These are phyloP conservation scores for Syzygium aqueum DNA, from an alignment of 345 rosid genomes.

Conservation along the genomic window DNA sequence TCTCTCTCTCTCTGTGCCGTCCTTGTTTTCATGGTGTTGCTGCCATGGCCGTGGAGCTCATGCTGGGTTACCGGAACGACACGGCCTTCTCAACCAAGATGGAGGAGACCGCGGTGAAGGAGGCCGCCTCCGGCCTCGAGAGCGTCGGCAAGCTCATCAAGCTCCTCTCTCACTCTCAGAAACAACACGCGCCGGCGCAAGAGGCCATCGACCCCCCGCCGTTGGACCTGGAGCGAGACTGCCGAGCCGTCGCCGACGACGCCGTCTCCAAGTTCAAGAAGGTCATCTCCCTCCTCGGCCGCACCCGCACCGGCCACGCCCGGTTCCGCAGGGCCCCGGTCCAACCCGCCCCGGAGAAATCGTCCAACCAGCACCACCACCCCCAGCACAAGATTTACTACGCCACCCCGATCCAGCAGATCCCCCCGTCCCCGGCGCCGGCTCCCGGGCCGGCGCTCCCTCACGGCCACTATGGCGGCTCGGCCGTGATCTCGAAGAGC, in stretches of 20 bases:
- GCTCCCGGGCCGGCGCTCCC: constrained; percentile 4
- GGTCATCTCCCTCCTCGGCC: constrained; percentile 80
- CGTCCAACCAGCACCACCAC: background rate
- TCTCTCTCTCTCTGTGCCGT: background rate
- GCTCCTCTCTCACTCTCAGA: constrained; percentile 45
- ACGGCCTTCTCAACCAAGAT: constrained; percentile 21
- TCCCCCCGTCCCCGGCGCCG: constrained; percentile 25
- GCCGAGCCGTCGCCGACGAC: constrained; percentile 45
- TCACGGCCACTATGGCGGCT: background rate
- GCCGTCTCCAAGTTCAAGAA: constrained; percentile 80
- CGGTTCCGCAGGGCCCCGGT: constrained; percentile 60
- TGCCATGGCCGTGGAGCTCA: constrained; percentile 49
- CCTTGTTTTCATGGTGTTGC: constrained; percentile 6
- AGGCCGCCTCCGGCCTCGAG: constrained; percentile 80
- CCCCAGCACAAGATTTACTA: constrained; percentile 25
- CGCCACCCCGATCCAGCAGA: constrained; percentile 74
- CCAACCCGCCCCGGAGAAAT: background rate
- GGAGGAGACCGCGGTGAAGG: constrained; percentile 60
- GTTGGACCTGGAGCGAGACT: constrained; percentile 44
- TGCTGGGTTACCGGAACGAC: constrained; percentile 30
- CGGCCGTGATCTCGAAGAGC: background rate
- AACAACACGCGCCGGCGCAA: background rate
- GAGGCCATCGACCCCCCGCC: constrained; percentile 8
- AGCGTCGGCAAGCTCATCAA: constrained; percentile 69
- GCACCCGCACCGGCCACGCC: constrained; percentile 84